Conservation (phyloP, 2,329 filamentous ascomycete species). For the Pseudodiploospora longispora region DNA sequence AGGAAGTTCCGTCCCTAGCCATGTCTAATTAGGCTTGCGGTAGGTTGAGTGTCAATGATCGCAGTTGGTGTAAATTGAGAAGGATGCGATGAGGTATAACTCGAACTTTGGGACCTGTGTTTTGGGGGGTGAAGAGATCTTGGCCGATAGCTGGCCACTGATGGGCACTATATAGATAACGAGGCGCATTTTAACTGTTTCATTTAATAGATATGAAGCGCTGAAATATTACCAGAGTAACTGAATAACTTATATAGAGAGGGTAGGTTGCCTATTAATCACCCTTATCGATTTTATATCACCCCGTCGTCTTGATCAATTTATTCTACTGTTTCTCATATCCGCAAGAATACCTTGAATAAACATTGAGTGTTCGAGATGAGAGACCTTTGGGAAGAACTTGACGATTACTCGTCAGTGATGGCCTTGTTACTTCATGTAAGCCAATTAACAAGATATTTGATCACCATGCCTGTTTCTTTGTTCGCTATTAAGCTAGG, state of each 20-base stretch:
- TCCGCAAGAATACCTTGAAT: no score
- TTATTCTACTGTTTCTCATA: no score
- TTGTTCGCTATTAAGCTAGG: no score
- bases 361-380: no score
- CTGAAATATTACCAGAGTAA: background rate
- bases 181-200: background rate
- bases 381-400: no score
- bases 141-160: background rate
- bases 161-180: background rate
- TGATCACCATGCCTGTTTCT: no score
- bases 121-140: conserved; percentile 1
- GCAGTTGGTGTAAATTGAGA: conserved; percentile 8
- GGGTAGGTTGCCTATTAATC: background rate
- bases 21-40: conserved; percentile 11
- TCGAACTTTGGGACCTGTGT: conserved; percentile 5
- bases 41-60: conserved; percentile 9
- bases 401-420: no score
- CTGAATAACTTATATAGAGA: background rate
- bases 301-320: background rate
- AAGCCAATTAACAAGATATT: no score
- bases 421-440: no score
- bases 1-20: conserved; percentile 9
- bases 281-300: background rate
- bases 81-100: conserved; percentile 8
- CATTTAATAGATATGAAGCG: background rate